phyloP scores from a whole-genome alignment of 2,329 filamentous ascomycete genomes.

The Pseudocercospora crystallina region DNA sequence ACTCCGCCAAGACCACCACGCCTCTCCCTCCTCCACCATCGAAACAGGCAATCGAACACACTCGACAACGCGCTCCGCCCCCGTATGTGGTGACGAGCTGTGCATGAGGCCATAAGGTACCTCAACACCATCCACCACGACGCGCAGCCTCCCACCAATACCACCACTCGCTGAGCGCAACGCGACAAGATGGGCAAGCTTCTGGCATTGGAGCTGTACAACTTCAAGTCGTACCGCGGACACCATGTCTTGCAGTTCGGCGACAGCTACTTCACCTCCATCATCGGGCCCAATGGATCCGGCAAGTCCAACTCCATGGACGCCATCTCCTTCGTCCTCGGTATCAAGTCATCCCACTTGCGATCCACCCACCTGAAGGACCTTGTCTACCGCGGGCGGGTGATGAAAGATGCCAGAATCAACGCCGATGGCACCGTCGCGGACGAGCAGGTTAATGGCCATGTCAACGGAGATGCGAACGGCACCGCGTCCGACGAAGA shows the following conservation, averaged over 20 bases:
- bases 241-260: conserved; percentile 93
- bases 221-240: conserved; percentile 99
- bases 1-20: not conserved
- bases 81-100: no score
- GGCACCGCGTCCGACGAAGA: conserved; percentile 48
- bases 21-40: not conserved
- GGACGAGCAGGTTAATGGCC: conserved; percentile 34
- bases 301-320: conserved; percentile 99
- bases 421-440: conserved; percentile 83
- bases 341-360: conserved; percentile 97
- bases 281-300: conserved; percentile 98
- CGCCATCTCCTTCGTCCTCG: conserved; percentile 96
- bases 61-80: not conserved
- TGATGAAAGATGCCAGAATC: conserved; percentile 87
- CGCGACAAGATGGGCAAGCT: conserved; percentile 82
- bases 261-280: conserved; percentile 98
- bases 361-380: conserved; percentile 92
- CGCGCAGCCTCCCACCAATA: not conserved
- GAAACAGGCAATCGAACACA: not conserved
- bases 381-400: conserved; percentile 91
- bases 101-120: no score
- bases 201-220: conserved; percentile 89
- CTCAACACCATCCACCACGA: not conserved
- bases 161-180: not conserved
- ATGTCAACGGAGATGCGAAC: conserved; percentile 55